Conservation (phyloP, 225 moss, liverwort and hornwort genomes). For the Rhytidiadelphus loreus region DNA sequence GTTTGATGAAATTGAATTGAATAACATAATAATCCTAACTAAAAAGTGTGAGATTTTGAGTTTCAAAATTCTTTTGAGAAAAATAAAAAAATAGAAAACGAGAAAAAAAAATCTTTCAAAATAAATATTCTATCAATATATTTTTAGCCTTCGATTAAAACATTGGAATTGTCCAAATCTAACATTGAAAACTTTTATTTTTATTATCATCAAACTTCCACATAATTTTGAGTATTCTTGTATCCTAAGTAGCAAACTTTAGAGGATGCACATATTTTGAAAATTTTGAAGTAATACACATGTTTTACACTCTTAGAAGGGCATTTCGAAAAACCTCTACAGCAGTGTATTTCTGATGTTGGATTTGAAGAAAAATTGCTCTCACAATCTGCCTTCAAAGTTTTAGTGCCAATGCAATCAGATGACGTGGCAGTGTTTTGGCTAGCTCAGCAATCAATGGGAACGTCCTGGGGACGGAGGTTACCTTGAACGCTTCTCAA, state of each 20-base stretch:
- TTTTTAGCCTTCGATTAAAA: background rate
- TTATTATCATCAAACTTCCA: too few relatives aligned
- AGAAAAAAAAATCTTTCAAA: too few relatives aligned
- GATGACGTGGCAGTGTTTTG: background rate
- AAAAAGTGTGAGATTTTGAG: too few relatives aligned
- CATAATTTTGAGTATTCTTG: accelerated
- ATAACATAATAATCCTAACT: too few relatives aligned
- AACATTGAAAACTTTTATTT: too few relatives aligned
- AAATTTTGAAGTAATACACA: background rate
- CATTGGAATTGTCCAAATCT: background rate
- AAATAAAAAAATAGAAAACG: too few relatives aligned
- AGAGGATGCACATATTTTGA: background rate
- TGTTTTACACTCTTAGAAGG: background rate
- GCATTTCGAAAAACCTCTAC: background rate
- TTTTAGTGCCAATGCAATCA: background rate
- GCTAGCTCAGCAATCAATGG: background rate
- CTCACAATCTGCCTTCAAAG: background rate
- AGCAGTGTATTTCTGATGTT: background rate
- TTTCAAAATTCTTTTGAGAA: too few relatives aligned
- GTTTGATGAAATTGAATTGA: too few relatives aligned
- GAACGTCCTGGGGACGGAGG: background rate
- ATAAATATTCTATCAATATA: background rate
- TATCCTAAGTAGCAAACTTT: background rate
- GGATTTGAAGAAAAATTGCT: background rate
- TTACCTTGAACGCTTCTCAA: background rate